Evolutionary conservation across 495 filamentous ascomycete genomes (phyloP).

Genomic region (Penicillium daleae): DNA sequence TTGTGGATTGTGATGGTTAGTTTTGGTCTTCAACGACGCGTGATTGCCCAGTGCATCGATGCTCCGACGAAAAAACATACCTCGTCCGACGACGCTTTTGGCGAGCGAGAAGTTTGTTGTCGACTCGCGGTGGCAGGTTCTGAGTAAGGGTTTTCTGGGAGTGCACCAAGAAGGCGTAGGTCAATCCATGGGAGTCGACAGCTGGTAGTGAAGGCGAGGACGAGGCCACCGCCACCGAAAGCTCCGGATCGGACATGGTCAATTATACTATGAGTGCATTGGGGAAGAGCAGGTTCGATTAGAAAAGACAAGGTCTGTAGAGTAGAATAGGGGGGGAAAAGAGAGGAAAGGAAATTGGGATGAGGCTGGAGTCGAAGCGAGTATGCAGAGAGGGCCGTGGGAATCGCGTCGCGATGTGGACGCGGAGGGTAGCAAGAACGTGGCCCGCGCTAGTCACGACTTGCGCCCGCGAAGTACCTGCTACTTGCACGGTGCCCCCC

Average conservation of each 20-base stretch:
- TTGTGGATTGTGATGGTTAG: constrained; percentile 7
- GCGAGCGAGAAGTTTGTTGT: constrained; percentile 68
- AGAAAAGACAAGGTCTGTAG: constrained; percentile 10
- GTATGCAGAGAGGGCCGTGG: constrained; percentile 27
- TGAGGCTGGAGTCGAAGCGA: constrained; percentile 28
- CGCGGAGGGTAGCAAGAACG: constrained; percentile 42
- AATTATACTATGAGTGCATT: constrained; percentile 27
- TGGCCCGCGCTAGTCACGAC: constrained; percentile 35
- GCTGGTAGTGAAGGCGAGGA: constrained; percentile 44
- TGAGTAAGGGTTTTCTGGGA: constrained; percentile 66
- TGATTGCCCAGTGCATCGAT: constrained; percentile 1
- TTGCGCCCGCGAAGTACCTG: constrained; percentile 25
- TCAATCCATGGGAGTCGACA: constrained; percentile 44
- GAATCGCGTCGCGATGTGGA: constrained; percentile 52
- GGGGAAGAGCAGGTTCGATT: constrained; percentile 3
- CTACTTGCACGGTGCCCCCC: constrained; percentile 12
- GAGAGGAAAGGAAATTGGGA: constrained; percentile 17
- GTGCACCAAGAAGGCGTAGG: constrained; percentile 70
- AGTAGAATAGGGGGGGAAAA: constrained; percentile 16
- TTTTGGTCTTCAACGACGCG: constrained; percentile 15
- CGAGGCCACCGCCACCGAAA: constrained; percentile 35
- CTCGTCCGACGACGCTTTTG: constrained; percentile 74
- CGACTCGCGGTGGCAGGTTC: constrained; percentile 64
- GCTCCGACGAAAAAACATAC: constrained; percentile 31
- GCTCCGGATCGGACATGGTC: constrained; percentile 46